A percentile compares a stretch with the other conserved stretches of the same genome.
Evolutionary conservation across 805 yeast species (phyloP).

Genomic region (Myxozyma mucilagina): DNA sequence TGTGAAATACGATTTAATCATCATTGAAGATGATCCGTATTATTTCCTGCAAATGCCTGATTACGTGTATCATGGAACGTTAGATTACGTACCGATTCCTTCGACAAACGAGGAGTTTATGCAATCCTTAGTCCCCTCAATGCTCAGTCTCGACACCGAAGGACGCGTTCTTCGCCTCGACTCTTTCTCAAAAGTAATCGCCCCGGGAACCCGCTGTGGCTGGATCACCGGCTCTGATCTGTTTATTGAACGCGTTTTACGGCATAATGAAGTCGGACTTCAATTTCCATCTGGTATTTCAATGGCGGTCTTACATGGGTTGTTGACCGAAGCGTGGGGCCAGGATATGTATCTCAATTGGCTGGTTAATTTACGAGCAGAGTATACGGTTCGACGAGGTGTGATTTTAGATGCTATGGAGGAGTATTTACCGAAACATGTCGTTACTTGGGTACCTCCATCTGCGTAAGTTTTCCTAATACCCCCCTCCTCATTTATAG

Average conservation of each 20-base stretch:
- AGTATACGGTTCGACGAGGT: constrained; percentile 86
- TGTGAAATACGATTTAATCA: constrained; percentile 78
- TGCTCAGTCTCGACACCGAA: constrained; percentile 71
- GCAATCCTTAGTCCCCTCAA: constrained; percentile 69
- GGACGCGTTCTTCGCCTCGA: constrained; percentile 90
- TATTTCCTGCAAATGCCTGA: constrained; percentile 91
- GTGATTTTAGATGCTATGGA: constrained; percentile 74
- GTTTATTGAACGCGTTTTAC: constrained; percentile 63
- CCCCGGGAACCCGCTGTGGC: constrained; percentile 87
- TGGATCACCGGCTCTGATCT: constrained; percentile 78
- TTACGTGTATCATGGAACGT: constrained; percentile 44
- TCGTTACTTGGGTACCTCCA: constrained; percentile 44
- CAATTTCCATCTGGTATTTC: constrained; percentile 84
- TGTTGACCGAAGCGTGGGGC: constrained; percentile 77
- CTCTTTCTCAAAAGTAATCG: constrained; percentile 86
- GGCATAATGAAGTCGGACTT: constrained; percentile 77
- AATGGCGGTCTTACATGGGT: constrained; percentile 66
- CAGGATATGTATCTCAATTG: constrained; percentile 85
- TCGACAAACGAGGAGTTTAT: constrained; percentile 44
- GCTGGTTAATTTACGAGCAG: constrained; percentile 71
- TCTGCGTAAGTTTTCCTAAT: constrained; percentile 54
- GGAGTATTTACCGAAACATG: constrained; percentile 53
- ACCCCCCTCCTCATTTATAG: background rate
- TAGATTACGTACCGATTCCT: constrained; percentile 47
- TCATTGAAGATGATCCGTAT: constrained; percentile 96